Evolutionary conservation across 192 early-diverging fungal genomes (phyloP).

Genomic region (Coemansia sp.): DNA sequence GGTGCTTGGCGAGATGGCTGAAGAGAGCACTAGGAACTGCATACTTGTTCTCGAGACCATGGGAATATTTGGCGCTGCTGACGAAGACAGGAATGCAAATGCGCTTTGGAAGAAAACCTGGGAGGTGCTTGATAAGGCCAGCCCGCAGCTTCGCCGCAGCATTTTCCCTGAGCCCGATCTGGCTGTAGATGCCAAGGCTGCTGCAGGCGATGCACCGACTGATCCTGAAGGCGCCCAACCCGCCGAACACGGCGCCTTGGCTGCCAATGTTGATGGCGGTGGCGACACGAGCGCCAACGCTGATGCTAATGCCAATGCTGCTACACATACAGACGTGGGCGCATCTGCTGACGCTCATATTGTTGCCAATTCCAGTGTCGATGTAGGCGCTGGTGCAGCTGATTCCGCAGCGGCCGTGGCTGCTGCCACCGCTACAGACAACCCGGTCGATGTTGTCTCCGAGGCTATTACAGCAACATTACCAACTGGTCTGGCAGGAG

Average conservation of each 20-base stretch:
- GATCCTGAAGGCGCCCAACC: background rate
- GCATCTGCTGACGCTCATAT: background rate
- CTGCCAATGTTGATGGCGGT: background rate
- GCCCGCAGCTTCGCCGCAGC: constrained; percentile 29
- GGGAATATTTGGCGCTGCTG: constrained; percentile 25
- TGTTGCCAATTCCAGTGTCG: background rate
- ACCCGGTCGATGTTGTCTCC: no score
- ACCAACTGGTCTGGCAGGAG: background rate
- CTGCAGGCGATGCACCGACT: background rate
- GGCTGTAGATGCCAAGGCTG: no score
- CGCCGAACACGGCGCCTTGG: no score
- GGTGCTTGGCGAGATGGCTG: constrained; percentile 49
- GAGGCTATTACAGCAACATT: no score
- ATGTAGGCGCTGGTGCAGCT: background rate
- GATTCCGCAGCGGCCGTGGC: no score
- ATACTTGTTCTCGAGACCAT: constrained; percentile 43
- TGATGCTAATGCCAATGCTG: background rate
- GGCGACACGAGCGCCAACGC: background rate
- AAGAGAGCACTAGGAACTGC: constrained; percentile 43
- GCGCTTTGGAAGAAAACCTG: constrained; percentile 26
- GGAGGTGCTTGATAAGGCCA: constrained; percentile 33
- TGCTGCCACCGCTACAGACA: no score
- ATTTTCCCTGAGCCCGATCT: constrained; percentile 23
- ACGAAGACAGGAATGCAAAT: constrained; percentile 6
- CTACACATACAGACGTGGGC: background rate